A percentile compares a stretch with the other conserved stretches of the same genome.
Evolutionary conservation across 2,329 filamentous ascomycete species (phyloP).

Genomic region (Pseudophaeomoniella oleicola): DNA sequence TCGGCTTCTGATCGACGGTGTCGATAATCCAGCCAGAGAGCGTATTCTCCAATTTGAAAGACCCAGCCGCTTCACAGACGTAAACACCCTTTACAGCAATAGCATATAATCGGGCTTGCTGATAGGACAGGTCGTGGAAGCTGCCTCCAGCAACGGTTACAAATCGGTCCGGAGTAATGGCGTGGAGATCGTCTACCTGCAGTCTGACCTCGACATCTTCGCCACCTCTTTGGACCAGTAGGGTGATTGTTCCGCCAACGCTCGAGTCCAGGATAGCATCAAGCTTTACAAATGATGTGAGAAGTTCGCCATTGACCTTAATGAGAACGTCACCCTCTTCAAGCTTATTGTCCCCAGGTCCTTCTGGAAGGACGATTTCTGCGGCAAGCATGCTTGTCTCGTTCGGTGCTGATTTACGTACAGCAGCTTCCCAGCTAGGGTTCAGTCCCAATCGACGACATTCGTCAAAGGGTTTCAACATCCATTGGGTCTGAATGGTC

Average conservation of each 20-base stretch:
- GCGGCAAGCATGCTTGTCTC: constrained; percentile 96
- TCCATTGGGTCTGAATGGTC: constrained; percentile 95
- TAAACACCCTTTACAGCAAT: constrained; percentile 87
- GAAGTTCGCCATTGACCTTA: constrained; percentile 81
- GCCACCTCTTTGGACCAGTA: constrained; percentile 79
- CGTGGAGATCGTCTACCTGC: constrained; percentile 75
- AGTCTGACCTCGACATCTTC: constrained; percentile 76
- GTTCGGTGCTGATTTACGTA: constrained; percentile 70
- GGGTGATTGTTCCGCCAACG: constrained; percentile 61
- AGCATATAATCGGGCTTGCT: constrained; percentile 90
- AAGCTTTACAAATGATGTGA: constrained; percentile 83
- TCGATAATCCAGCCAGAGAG: constrained; percentile 91
- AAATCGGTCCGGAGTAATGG: constrained; percentile 90
- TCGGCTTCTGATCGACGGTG: constrained; percentile 81
- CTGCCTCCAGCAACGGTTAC: constrained; percentile 86
- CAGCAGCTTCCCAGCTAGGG: constrained; percentile 70
- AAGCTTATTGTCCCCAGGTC: constrained; percentile 72
- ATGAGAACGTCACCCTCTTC: constrained; percentile 90
- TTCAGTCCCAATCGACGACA: constrained; percentile 78
- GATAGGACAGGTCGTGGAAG: constrained; percentile 94
- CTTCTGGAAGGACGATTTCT: constrained; percentile 84
- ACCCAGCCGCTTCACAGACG: constrained; percentile 86
- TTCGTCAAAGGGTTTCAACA: constrained; percentile 95
- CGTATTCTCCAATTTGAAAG: constrained; percentile 83
- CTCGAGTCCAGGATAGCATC: constrained; percentile 85